Base-by-base conservation (phyloP, 2,329 filamentous ascomycete species). In the Cucurbitaria berberidis region DNA sequence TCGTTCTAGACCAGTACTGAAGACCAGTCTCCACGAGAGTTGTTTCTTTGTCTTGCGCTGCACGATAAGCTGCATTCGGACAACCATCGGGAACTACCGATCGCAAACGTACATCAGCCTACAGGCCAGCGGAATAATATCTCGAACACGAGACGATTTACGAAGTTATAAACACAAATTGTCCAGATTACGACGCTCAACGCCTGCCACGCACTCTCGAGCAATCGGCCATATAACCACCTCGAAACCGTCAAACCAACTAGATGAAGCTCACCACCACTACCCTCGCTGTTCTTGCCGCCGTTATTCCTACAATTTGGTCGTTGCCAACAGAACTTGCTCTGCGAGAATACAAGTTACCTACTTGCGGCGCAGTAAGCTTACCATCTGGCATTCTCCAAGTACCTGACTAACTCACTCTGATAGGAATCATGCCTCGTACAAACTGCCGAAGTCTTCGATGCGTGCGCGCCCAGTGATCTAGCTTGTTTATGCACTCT, bases 351-450 rank as follows among this genome's bases (percentile, higher is more conserved):
- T 46, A 49, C 21, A n/a, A 22, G 24, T 36, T 63, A 8, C 60
- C 59, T 8, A 56, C 62, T 22, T 66, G 63, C 41, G 57, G 54
- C 16, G 62, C 57, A 4, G 59, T 62, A 53, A 16, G 55, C 51
- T 15, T 19, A 4, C 8, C 9, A n/a, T 27, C 13, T 2, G 11
- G 2, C n/a, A 15, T 5, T 22, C 15, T 6, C 8, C 19, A 7
- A 22, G 15, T 18, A 32, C 6, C 13, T 7, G 35, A 44, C 48
- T 48, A 18, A 53, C 21, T 24, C 8, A 42, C 15, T 2, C 13
- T 5, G 24, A 15, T 16, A 51, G 55, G 58, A 51, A 29, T 34
- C 41, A 34, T 62, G 57, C 41, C 52, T 63, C 26, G 45, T 46
- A 26, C 45, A 35, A 40, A 57, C 57, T 19, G 47, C 54, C 30